phyloP scores from a whole-genome alignment of 176 grass and related monocot genomes.

The Oryza meridionalis region DNA sequence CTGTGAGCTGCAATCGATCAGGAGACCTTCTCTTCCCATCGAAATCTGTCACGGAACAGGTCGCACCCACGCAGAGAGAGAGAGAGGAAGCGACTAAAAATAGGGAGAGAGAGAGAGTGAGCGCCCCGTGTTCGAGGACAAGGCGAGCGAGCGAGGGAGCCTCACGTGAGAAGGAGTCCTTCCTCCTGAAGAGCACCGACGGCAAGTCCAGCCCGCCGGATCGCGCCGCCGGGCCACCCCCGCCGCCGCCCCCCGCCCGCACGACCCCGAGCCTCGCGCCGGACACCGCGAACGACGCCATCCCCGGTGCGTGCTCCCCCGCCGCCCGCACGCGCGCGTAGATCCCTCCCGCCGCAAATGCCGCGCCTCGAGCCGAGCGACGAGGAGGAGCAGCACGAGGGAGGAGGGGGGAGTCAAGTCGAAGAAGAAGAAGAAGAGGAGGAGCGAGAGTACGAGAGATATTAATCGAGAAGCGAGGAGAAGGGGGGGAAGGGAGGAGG shows the following conservation, averaged over 20 bases:
- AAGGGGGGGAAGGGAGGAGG: background rate
- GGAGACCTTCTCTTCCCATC: background rate
- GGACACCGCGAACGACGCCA: constrained; percentile 65
- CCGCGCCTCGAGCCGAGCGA: background rate
- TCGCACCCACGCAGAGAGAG: constrained; percentile 1
- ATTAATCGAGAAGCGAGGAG: constrained; percentile 29
- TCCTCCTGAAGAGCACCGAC: constrained; percentile 55
- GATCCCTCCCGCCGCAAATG: background rate
- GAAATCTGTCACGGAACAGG: background rate
- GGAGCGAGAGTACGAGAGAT: constrained; percentile 10
- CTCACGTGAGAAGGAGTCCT: constrained; percentile 51
- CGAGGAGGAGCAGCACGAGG: background rate
- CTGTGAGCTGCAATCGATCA: background rate
- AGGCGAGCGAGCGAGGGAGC: background rate
- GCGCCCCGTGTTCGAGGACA: background rate
- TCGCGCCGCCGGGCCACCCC: constrained; percentile 23
- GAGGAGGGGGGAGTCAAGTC: background rate
- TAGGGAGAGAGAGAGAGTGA: background rate
- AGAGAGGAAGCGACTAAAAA: constrained; percentile 15
- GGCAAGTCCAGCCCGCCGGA: constrained; percentile 50
- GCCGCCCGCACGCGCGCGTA: background rate
- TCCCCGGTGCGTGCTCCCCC: background rate
- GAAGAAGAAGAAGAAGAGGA: background rate
- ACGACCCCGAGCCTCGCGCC: constrained; percentile 61
- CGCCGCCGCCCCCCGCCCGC: constrained; percentile 22